Base-by-base conservation (phyloP, 257 asterid genomes). In the Scutellaria baicalensis region DNA sequence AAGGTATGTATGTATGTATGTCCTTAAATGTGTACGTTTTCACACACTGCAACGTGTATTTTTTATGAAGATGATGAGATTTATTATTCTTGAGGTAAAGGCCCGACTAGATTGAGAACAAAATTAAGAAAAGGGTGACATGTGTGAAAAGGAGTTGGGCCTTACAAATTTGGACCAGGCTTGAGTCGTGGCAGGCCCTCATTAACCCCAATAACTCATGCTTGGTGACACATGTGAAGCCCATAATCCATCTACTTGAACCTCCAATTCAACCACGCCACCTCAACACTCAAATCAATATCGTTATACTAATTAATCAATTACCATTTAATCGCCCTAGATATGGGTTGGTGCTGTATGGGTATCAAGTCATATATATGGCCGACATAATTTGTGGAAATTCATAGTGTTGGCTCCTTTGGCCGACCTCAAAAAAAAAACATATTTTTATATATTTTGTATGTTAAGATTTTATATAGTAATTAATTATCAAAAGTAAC, bases 221-320 rank as follows among this genome's bases (percentile, higher is more conserved):
- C 52, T 47, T 51, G 75, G 75, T 35, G 51, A 70, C 75, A 70
- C 68, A 12, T 70, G 61, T 47, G 9, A 3, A 8, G 7, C 33
- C 4, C 33, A 16, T 4, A 5, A 59, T 14, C 16, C 16, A 7
- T 64, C 23, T 11, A 44, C n/a, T 1, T 11, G 3, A 18, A 18
- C 27, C 54, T 39, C 14, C 18, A 65, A 39, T 18, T 6, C n/a
- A 14, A 6, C 20, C 58, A 21, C 39, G 66, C 57, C 58, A 56
- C 59, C 38, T 66, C 8, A 8, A 8, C 64, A 44, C 51, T 3
- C 5, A 8, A 21, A 8, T 8, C 20, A n/a, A n/a, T n/a, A n/a
- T n/a, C n/a, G n/a, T n/a, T n/a, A n/a, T n/a, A n/a, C n/a, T n/a
- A n/a, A n/a, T n/a, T n/a, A n/a, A n/a, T n/a, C n/a, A n/a, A n/a